Evolutionary conservation across 306 rosid genomes (phyloP).

Genomic region (Begonia peltatifolia): DNA sequence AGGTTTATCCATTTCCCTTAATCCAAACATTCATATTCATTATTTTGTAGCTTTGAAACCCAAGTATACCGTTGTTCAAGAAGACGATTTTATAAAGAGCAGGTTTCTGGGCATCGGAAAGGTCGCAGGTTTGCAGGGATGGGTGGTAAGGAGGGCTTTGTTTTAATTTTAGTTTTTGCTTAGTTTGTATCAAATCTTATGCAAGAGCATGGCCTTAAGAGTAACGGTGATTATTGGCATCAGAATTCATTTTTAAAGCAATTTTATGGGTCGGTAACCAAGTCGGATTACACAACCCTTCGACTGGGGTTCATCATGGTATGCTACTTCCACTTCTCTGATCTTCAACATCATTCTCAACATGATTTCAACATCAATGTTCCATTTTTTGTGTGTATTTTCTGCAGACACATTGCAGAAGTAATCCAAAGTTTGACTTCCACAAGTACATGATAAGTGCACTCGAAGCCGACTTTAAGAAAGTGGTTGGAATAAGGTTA

Average conservation of each 20-base stretch:
- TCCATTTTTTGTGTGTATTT: background rate
- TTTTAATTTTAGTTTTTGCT: too few species aligned
- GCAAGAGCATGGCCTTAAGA: too few species aligned
- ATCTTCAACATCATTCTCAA: too few species aligned
- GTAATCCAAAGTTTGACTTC: constrained; percentile 21
- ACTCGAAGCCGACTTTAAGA: constrained; percentile 22
- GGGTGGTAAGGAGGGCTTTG: constrained; percentile 16
- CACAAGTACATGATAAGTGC: constrained; percentile 26
- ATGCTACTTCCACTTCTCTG: background rate
- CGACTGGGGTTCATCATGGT: constrained; percentile 25
- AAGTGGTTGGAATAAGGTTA: constrained; percentile 26
- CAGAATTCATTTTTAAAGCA: constrained; percentile 19
- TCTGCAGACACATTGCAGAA: constrained; percentile 16
- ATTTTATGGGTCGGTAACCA: constrained; percentile 21
- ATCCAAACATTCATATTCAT: background rate
- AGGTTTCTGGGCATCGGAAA: constrained; percentile 19
- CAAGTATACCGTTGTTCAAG: constrained; percentile 16
- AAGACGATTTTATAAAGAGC: constrained; percentile 15
- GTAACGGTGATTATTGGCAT: constrained; percentile 5
- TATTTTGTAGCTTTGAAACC: constrained; percentile 9
- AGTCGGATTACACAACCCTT: constrained; percentile 18
- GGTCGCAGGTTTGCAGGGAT: constrained; percentile 12
- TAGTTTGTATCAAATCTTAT: too few species aligned
- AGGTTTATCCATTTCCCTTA: background rate
- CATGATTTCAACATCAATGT: too few species aligned